These are phyloP conservation scores for Beauveria brongniartii DNA, from an alignment of 2,329 filamentous ascomycete genomes.

Conservation along the genomic window DNA sequence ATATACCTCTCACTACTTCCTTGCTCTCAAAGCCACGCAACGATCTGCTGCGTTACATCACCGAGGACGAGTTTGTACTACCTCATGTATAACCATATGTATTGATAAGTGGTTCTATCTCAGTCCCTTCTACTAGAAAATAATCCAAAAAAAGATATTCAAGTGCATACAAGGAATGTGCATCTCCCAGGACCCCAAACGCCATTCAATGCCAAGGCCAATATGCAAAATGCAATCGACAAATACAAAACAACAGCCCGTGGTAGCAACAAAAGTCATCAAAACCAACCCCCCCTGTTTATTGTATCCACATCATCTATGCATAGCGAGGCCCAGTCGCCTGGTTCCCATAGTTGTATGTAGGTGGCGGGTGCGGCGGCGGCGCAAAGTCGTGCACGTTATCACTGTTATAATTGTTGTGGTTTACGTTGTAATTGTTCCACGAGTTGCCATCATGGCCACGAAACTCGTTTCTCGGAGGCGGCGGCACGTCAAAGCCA, in stretches of 20 bases:
- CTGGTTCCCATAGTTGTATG: constrained; percentile 8
- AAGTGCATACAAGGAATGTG: too few species aligned
- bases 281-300: too few species aligned
- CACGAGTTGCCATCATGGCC: neutral
- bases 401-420: neutral
- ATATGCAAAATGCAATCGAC: neutral
- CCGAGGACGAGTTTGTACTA: neutral
- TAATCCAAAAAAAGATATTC: too few species aligned
- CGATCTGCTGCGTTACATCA: too few species aligned
- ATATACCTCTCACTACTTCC: neutral
- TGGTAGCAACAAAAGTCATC: too few species aligned
- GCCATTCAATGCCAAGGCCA: too few species aligned
- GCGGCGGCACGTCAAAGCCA: neutral
- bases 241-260: neutral
- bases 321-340: constrained; percentile 18
- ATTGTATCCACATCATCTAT: constrained; percentile 9
- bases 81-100: too few species aligned
- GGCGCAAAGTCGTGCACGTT: constrained; percentile 5
- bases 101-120: too few species aligned
- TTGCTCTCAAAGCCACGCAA: too few species aligned
- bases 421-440: neutral
- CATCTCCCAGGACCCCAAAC: too few species aligned
- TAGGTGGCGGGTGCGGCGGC: constrained; percentile 5
- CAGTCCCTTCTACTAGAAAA: too few species aligned
- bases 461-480: neutral